Percentiles rank a stretch among this genome's conserved stretches.
These are phyloP conservation scores for Davidsoniella neocaledoniae DNA, from an alignment of 2,329 filamentous ascomycete species.

Conservation along the genomic window DNA sequence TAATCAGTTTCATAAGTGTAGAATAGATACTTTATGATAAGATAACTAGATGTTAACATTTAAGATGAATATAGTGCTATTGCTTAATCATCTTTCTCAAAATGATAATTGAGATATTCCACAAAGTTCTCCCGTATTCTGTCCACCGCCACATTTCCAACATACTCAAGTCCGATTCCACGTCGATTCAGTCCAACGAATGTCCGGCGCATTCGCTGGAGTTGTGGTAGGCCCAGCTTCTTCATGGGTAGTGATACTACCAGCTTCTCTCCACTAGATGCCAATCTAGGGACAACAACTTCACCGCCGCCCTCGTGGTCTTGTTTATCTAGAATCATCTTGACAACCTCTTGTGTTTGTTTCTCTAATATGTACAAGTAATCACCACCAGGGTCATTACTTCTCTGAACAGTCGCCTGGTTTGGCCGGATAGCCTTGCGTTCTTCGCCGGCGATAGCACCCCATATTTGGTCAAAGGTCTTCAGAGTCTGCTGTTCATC, in stretches of 20 bases:
- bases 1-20: not conserved
- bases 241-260: slow-evolving; percentile 48
- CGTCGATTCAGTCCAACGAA: slow-evolving; percentile 62
- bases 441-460: slow-evolving; percentile 47
- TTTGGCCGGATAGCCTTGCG: slow-evolving; percentile 55
- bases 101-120: slow-evolving; percentile 47
- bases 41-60: too few relatives aligned
- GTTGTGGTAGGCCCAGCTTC: slow-evolving; percentile 52
- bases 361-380: slow-evolving; percentile 69
- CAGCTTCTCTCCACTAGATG: slow-evolving; percentile 28
- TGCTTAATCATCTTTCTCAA: slow-evolving; percentile 37
- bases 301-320: slow-evolving; percentile 49
- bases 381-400: slow-evolving; percentile 47
- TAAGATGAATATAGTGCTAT: not conserved
- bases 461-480: slow-evolving; percentile 55
- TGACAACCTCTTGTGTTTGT: slow-evolving; percentile 61
- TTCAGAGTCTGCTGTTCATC: slow-evolving; percentile 37
- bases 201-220: slow-evolving; percentile 62
- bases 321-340: slow-evolving; percentile 50
- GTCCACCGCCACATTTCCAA: slow-evolving; percentile 35
- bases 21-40: not conserved
- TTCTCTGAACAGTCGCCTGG: slow-evolving; percentile 50
- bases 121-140: slow-evolving; percentile 48
- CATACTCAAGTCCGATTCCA: slow-evolving; percentile 42
- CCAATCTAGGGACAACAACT: slow-evolving; percentile 27